Evolutionary conservation across 1,139 yeast species (phyloP).

Genomic region (Blastobotrys indianensis): DNA sequence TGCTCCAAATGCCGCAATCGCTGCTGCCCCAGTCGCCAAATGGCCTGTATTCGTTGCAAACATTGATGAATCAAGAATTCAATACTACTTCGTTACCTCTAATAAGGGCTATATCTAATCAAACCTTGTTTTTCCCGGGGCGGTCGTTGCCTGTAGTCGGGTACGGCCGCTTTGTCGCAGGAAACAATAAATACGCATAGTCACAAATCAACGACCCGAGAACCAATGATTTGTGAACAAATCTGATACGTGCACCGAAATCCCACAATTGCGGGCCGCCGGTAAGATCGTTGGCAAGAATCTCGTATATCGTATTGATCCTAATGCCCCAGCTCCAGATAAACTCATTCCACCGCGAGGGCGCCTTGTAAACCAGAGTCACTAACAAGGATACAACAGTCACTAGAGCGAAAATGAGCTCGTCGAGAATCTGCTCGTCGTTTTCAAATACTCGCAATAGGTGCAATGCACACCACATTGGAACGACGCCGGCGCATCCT

Average conservation of each 20-base stretch:
- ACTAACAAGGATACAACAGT: neutral
- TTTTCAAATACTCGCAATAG: too few species aligned
- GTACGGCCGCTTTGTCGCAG: neutral
- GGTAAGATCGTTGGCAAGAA: neutral
- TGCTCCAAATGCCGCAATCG: too few species aligned
- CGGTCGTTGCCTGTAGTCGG: neutral
- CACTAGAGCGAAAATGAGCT: too few species aligned
- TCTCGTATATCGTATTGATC: neutral
- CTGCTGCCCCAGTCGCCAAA: neutral
- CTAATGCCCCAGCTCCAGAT: conserved; percentile 2
- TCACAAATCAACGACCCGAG: neutral
- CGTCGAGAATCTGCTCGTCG: too few species aligned
- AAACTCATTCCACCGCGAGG: conserved; percentile 4
- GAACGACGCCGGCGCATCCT: too few species aligned
- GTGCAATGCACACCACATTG: too few species aligned
- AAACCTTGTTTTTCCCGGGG: conserved; percentile 37
- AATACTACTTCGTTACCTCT: too few species aligned
- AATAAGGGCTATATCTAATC: too few species aligned
- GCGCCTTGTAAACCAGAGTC: neutral
- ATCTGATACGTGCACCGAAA: conserved; percentile 1
- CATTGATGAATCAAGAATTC: too few species aligned
- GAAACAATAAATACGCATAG: neutral
- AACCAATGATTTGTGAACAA: neutral
- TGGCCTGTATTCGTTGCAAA: too few species aligned
- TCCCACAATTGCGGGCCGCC: neutral